Base-by-base conservation (phyloP, 192 early-diverging fungal species). In the Gaertneriomyces sp. region DNA sequence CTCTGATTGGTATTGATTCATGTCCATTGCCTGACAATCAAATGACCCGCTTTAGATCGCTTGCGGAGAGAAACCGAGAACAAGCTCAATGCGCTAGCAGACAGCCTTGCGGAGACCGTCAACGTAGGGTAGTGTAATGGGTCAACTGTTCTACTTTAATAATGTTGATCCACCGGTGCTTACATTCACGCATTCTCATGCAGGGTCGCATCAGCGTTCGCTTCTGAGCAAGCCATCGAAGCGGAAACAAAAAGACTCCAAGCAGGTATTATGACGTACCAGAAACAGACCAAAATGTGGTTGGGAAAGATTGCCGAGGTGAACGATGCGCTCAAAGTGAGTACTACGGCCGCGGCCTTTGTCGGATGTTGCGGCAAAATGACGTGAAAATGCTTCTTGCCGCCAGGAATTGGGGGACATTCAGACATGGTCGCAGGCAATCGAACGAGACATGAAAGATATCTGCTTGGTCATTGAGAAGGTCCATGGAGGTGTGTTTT, bases 371-470 rank as follows among this genome's bases (percentile, higher is more conserved):
- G 4, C 14, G 5, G 3, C 45, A 49, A 44, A 10, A 12, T 52
- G 25, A 56, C 16, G 3, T 57, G 55, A 19, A 57, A 20, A 14
- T 33, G 25, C 25, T 33, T 38, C 33, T 1, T 53, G 7, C n/a
- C 25, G 16, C 57, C 74, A 90, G 85, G 90, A 95, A 66, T 78
- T 95, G 11, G 93, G 93, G 17, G 90, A 93, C 68, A 88, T 93
- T 16, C 78, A 88, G 49, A 89, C 90, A 69, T 95, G 93, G 93
- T 89, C 88, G 0, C 73, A 84, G 25, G 86, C 89, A 14, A 92
- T 95, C 40, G 91, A 93, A 43, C 74, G 78, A 62, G 93, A 95
- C 67, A 89, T 93, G 87, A 75, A 77, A 53, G 86, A 88, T 45
- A 83, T 91, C 14, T 63, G 61, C 47, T 19, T 41, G 42, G 44